Conservation (phyloP, 495 filamentous ascomycete genomes). For the Aspergillus wentii region DNA sequence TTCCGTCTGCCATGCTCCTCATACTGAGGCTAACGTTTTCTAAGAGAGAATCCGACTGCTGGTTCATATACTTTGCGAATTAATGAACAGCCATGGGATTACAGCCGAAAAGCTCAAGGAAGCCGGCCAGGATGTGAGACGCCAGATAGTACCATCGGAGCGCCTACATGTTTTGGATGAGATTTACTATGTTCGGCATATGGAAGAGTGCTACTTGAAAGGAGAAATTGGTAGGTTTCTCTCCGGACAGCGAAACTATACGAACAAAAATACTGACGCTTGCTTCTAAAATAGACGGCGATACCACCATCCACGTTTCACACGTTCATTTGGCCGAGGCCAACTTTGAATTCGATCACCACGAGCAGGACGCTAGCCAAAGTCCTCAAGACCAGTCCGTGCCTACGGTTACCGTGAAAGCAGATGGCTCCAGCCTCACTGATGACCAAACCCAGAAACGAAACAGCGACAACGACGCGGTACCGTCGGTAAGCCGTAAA, state of each 20-base stretch:
- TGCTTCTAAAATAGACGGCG: constrained; percentile 10
- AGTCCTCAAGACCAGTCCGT: not conserved
- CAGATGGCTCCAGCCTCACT: constrained; percentile 14
- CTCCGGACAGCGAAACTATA: not conserved
- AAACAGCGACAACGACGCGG: too few relatives aligned
- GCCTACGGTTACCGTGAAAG: not conserved
- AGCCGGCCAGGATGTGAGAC: constrained; percentile 37
- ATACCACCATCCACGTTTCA: constrained; percentile 18
- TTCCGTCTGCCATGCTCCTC: not conserved
- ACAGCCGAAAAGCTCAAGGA: constrained; percentile 40
- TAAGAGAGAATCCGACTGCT: constrained; percentile 58
- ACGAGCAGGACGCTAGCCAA: constrained; percentile 1
- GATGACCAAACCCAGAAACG: constrained; percentile 8
- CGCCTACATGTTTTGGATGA: constrained; percentile 50
- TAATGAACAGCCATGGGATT: constrained; percentile 34
- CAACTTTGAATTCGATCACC: constrained; percentile 4
- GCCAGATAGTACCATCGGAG: constrained; percentile 29
- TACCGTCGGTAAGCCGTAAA: not conserved
- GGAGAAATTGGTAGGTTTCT: constrained; percentile 54
- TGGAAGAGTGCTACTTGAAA: constrained; percentile 56
- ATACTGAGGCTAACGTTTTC: constrained; percentile 2
- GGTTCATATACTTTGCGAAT: constrained; percentile 54
- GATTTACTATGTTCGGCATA: constrained; percentile 60
- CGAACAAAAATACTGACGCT: not conserved
- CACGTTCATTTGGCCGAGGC: constrained; percentile 18